Conservation (phyloP, 1,284 basidiomycete species). For the Sphaerobolus stellatus region DNA sequence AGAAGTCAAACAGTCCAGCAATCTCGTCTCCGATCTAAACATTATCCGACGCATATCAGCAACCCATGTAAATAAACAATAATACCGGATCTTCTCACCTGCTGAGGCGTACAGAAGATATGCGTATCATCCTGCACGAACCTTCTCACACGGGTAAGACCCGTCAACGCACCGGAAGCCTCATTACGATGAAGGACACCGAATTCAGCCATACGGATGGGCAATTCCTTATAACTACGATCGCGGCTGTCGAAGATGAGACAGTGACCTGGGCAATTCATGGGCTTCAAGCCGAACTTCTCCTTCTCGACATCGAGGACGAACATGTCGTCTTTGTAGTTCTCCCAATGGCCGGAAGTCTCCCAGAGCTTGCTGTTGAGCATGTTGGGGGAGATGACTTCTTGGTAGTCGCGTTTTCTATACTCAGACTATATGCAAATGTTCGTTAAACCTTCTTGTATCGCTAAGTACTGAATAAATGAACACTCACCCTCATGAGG, state of each 20-base stretch:
- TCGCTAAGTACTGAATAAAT: conserved; percentile 6
- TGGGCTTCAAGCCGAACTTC: conserved; percentile 92
- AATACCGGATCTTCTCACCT: conserved; percentile 44
- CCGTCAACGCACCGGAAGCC: conserved; percentile 91
- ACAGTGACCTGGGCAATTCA: conserved; percentile 99
- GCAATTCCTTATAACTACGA: conserved; percentile 93
- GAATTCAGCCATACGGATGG: conserved; percentile 97
- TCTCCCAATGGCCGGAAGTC: conserved; percentile 97
- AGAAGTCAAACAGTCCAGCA: conserved; percentile 87
- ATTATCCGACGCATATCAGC: neutral
- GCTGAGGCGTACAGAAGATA: conserved; percentile 95
- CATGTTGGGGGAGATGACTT: conserved; percentile 98
- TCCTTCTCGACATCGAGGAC: conserved; percentile 93
- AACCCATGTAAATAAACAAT: conserved; percentile 5
- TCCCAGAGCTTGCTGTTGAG: conserved; percentile 97
- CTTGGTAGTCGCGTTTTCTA: conserved; percentile 84
- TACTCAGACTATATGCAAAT: conserved; percentile 64
- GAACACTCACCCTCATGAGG: conserved; percentile 75
- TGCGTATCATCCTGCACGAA: conserved; percentile 99
- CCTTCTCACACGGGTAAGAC: conserved; percentile 89
- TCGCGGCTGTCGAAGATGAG: conserved; percentile 95
- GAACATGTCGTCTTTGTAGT: conserved; percentile 99
- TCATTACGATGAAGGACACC: conserved; percentile 98
- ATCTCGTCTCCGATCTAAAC: conserved; percentile 93
- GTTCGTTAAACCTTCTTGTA: neutral